Evolutionary conservation across 164 flowering plant genomes (phyloP).

Genomic region (Tetrastigma voinierianum): DNA sequence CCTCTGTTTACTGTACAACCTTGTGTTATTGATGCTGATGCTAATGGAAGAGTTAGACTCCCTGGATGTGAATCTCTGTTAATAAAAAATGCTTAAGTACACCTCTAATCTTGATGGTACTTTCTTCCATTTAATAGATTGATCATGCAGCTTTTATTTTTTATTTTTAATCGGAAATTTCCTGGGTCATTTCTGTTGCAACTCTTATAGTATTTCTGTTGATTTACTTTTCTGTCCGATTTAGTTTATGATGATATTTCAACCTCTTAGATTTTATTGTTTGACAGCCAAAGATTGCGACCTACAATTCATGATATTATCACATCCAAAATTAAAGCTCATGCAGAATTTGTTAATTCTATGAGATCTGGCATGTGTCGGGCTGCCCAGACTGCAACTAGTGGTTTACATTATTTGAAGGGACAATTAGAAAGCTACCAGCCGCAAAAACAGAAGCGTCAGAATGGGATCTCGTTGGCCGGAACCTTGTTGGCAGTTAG

Average conservation of each 20-base stretch:
- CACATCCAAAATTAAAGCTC: conserved; percentile 77
- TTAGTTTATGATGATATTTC: background rate
- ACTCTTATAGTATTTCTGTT: conserved; percentile 5
- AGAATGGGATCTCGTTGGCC: conserved; percentile 58
- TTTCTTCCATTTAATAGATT: background rate
- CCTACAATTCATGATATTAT: conserved; percentile 92
- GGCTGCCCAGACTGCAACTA: conserved; percentile 32
- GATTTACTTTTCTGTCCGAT: background rate
- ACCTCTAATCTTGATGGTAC: background rate
- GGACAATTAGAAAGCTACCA: conserved; percentile 61
- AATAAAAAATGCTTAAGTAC: background rate
- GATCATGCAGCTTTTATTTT: background rate
- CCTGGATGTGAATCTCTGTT: background rate
- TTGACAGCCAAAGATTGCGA: conserved; percentile 87
- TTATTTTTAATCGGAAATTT: background rate
- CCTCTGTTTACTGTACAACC: background rate
- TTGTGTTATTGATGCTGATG: background rate
- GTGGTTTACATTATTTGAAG: conserved; percentile 54
- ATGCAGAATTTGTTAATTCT: conserved; percentile 48
- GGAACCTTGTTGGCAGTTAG: conserved; percentile 78
- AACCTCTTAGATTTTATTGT: conserved; percentile 1
- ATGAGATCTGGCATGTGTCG: conserved; percentile 51
- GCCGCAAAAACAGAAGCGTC: conserved; percentile 66
- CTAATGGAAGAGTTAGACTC: background rate
- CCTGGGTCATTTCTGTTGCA: background rate